Evolutionary conservation across 2,329 filamentous ascomycete species (phyloP), one percentile per base, ranked within the genome.

Genomic region (Hawksworthiomyces lignivorus): DNA sequence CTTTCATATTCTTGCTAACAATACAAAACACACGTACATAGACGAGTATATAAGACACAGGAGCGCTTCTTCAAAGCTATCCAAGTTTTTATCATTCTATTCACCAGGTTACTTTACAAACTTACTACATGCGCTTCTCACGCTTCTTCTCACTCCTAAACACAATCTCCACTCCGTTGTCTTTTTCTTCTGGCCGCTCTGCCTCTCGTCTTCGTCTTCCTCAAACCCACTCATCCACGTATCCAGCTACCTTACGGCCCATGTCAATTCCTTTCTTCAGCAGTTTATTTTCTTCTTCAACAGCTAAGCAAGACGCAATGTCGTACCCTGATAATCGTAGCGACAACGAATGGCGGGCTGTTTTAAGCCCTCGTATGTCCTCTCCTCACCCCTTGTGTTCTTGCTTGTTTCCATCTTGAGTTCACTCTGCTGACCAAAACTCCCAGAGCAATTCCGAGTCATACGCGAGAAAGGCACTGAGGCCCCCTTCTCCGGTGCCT

Each of bases 401-500:
- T 31, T 12, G 10, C 11, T 14, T 21, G 11, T 4, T 41, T 36
- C 14, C 34, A 24, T 19, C 15, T 12, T 10, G 11, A 18, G 5
- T 34, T 34, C 12, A 12, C 4, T 8, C 14, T 15, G 19, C 17
- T 32, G 11, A 36, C 32, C 50, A 24, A 54, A 40, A 40, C 19
- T 26, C n/a, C 11, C 54, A 95, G 90, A 96, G 57, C 92, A 98
- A 73, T 98, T 97, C 71, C 86, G 87, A 50, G 76, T 98, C 58
- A 79, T 98, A 42, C 84, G 92, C 49, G 70, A 94, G 61, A 90
- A 96, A 62, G 92, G 89, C 54, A 98, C 92, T 34, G 94, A 98
- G 61, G 65, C 77, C 3, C 77, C 90, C 14, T 81, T 77, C 52
- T 80, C 82, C 6, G 89, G 90, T 56, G 78, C 83, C 61, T 96